A percentile compares a stretch with the other conserved stretches of the same genome.
Evolutionary conservation across 257 asterid genomes (phyloP).

Genomic region (Solanum arcanum): DNA sequence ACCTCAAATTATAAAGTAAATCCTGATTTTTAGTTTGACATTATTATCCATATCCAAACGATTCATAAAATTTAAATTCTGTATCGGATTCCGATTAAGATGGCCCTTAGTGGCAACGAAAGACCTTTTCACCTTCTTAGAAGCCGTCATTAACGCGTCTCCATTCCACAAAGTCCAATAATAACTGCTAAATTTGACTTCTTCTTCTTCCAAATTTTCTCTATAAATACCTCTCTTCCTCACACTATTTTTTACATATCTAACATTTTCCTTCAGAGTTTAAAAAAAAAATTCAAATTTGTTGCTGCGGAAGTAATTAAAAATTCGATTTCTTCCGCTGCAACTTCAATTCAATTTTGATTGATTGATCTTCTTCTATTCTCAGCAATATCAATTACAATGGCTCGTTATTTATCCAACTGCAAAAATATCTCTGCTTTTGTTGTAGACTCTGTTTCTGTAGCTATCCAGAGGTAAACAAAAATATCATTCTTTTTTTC

Average conservation of each 20-base stretch:
- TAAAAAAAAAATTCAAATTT: not conserved
- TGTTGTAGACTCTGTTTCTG: conserved; percentile 9
- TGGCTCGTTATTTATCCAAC: conserved; percentile 24
- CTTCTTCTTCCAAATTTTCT: not conserved
- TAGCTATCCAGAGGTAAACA: conserved; percentile 14
- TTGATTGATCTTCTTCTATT: not conserved
- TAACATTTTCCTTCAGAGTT: not conserved
- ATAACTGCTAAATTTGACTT: not conserved
- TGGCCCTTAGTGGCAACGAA: not conserved
- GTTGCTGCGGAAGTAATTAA: conserved; percentile 4
- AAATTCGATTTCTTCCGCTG: not conserved
- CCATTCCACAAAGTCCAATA: not conserved
- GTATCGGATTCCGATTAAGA: not conserved
- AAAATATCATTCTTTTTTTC: not conserved
- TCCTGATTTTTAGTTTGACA: accelerated
- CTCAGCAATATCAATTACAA: not conserved
- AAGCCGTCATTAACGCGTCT: not conserved
- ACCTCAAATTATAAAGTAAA: too few species aligned
- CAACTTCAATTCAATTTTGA: not conserved
- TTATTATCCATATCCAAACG: too few species aligned
- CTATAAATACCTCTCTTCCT: not conserved
- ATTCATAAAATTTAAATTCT: too few species aligned
- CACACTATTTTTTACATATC: not conserved
- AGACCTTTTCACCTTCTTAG: not conserved
- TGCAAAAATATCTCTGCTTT: conserved; percentile 19